These are phyloP conservation scores for Tilletia walkeri DNA, from an alignment of 1,284 basidiomycete species.

Conservation along the genomic window DNA sequence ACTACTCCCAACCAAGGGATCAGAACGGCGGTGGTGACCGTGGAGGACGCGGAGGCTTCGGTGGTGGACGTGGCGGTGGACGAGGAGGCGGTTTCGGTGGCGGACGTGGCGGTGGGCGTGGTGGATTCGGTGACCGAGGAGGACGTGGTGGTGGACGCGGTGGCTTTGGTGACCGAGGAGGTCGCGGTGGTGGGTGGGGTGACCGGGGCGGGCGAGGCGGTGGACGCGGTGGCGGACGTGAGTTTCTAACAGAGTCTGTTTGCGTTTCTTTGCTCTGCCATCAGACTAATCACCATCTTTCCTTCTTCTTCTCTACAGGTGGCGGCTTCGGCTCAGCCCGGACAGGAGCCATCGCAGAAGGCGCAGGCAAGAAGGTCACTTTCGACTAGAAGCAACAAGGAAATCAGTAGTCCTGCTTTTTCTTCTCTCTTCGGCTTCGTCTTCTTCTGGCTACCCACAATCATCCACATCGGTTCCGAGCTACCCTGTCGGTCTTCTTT, in stretches of 20 bases:
- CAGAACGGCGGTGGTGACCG: conserved; percentile 62
- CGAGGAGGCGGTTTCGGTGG: conserved; percentile 36
- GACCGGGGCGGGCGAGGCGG: neutral
- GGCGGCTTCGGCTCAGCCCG: conserved; percentile 7
- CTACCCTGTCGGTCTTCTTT: no score
- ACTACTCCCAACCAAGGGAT: conserved; percentile 80
- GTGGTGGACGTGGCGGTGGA: conserved; percentile 48
- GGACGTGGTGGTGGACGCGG: conserved; percentile 37
- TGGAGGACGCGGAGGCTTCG: conserved; percentile 59
- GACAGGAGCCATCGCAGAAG: conserved; percentile 71
- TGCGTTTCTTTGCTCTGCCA: neutral
- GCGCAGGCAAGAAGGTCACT: conserved; percentile 77
- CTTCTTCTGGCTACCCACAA: no score
- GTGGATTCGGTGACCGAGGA: conserved; percentile 59
- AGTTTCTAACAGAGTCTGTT: neutral
- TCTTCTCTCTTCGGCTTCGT: no score
- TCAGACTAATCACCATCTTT: neutral
- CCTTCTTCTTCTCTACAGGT: conserved; percentile 57
- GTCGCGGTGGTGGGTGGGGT: conserved; percentile 29
- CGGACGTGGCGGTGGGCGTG: conserved; percentile 57
- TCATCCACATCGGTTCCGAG: no score
- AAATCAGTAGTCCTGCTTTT: no score
- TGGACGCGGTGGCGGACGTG: conserved; percentile 9
- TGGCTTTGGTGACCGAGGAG: conserved; percentile 50
- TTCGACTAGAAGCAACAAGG: conserved; percentile 60